Conservation (phyloP, 2,329 filamentous ascomycete genomes). For the Fusarium secorum region DNA sequence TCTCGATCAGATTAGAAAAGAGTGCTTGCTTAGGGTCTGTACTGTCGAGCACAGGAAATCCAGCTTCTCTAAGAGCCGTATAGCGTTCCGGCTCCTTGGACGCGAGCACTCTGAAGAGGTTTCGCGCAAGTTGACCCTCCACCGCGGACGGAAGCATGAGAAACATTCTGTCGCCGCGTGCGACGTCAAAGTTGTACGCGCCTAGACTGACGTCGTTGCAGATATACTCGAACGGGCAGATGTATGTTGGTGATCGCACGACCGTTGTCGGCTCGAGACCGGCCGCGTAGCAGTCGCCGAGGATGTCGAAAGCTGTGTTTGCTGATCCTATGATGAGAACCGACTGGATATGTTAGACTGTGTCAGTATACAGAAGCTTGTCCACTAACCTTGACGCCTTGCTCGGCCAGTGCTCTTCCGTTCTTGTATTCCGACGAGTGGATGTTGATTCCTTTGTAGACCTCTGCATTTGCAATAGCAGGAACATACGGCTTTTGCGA, state of each 20-base stretch:
- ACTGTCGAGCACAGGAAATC: conserved; percentile 18
- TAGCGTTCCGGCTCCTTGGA: conserved; percentile 22
- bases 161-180: conserved; percentile 5
- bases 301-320: conserved; percentile 27
- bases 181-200: conserved; percentile 9
- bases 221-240: conserved; percentile 19
- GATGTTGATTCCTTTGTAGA: conserved; percentile 18
- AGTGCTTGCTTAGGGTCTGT: not conserved
- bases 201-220: conserved; percentile 9
- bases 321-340: conserved; percentile 25
- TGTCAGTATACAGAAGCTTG: accelerated
- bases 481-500: conserved; percentile 23
- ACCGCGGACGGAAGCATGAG: conserved; percentile 5
- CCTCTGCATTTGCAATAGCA: not conserved
- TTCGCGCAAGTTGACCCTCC: conserved; percentile 2
- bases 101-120: conserved; percentile 9
- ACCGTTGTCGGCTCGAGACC: conserved; percentile 3
- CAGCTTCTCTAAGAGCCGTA: not conserved
- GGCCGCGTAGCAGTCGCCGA: conserved; percentile 12
- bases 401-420: not conserved
- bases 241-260: conserved; percentile 27
- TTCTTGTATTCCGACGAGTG: conserved; percentile 24
- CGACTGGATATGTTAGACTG: conserved; percentile 2
- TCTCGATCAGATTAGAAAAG: conserved; percentile 18
- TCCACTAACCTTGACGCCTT: conserved; percentile 11